These are phyloP conservation scores for Fusarium subtropicale DNA, from an alignment of 2,329 filamentous ascomycete genomes.

Conservation along the genomic window DNA sequence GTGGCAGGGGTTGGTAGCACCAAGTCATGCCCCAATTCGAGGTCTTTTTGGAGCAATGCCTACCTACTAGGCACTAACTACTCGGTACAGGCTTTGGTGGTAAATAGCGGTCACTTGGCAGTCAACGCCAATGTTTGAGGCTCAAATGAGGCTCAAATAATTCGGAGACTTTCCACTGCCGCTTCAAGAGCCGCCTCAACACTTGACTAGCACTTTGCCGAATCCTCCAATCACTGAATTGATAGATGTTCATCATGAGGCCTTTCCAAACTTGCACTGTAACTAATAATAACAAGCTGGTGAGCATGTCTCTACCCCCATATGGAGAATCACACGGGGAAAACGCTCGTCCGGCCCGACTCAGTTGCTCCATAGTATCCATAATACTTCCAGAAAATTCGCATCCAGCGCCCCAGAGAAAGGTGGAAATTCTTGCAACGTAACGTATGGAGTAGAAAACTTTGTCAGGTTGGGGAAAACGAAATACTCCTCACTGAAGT, in stretches of 20 bases:
- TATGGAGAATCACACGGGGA: constrained; percentile 26
- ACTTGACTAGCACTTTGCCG: neutral
- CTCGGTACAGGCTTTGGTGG: neutral
- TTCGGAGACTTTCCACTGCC: neutral
- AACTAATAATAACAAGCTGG: neutral
- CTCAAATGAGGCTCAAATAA: constrained; percentile 26
- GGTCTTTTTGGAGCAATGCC: neutral
- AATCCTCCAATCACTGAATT: constrained; percentile 7
- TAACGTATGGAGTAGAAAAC: constrained; percentile 29
- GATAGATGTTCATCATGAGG: neutral
- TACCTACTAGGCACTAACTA: neutral
- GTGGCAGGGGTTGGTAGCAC: neutral
- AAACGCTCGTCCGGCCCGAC: constrained; percentile 31
- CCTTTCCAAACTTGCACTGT: neutral
- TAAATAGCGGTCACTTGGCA: constrained; percentile 5
- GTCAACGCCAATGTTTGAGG: constrained; percentile 13
- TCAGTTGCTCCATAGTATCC: constrained; percentile 23
- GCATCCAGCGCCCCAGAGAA: constrained; percentile 18
- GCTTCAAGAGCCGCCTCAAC: no score
- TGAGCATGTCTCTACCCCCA: constrained; percentile 11
- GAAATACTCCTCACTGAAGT: constrained; percentile 11
- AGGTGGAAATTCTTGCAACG: constrained; percentile 23
- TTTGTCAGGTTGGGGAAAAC: constrained; percentile 20
- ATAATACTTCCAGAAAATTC: constrained; percentile 3
- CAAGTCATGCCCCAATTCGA: neutral